phyloP scores from a whole-genome alignment of 108 stramenopile species.

The Fragilariopsis cylindrus region DNA sequence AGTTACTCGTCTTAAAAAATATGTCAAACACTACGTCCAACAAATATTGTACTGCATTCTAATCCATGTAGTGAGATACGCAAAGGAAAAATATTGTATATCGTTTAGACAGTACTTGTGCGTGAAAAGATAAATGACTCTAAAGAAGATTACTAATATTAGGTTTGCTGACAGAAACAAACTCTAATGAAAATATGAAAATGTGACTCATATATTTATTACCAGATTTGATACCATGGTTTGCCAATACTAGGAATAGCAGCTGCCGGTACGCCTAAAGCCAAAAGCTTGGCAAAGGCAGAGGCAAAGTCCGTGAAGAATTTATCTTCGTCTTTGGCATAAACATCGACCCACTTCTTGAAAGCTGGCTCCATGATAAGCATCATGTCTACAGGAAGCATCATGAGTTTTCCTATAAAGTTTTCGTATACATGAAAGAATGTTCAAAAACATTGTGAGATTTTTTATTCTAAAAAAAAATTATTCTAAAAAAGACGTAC shows the following conservation, averaged over 20 bases:
- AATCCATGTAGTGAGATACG: too few species aligned
- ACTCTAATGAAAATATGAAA: too few species aligned
- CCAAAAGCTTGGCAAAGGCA: conserved; percentile 82
- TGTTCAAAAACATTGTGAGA: conserved; percentile 4
- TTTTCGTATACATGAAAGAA: conserved; percentile 6
- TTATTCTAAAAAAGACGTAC: not conserved
- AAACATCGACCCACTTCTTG: conserved; percentile 80
- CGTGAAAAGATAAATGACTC: too few species aligned
- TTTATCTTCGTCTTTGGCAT: conserved; percentile 91
- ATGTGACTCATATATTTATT: not conserved
- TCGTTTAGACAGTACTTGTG: too few species aligned
- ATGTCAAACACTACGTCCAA: too few species aligned
- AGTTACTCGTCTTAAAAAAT: too few species aligned
- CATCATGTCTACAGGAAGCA: conserved; percentile 85
- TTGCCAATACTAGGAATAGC: conserved; percentile 30
- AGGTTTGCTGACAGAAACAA: too few species aligned
- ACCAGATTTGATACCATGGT: conserved; percentile 86
- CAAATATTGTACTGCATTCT: too few species aligned
- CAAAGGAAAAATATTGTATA: too few species aligned
- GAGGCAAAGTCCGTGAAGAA: conserved; percentile 88
- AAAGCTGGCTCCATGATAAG: conserved; percentile 86
- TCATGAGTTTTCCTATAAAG: conserved; percentile 43
- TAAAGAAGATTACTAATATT: too few species aligned
- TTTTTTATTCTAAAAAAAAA: not conserved
- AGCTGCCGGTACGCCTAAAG: conserved; percentile 75